Evolutionary conservation across 371 early-diverging fungal species (phyloP), one percentile per base, ranked within the genome.

Genomic region (Zychaea mexicana): DNA sequence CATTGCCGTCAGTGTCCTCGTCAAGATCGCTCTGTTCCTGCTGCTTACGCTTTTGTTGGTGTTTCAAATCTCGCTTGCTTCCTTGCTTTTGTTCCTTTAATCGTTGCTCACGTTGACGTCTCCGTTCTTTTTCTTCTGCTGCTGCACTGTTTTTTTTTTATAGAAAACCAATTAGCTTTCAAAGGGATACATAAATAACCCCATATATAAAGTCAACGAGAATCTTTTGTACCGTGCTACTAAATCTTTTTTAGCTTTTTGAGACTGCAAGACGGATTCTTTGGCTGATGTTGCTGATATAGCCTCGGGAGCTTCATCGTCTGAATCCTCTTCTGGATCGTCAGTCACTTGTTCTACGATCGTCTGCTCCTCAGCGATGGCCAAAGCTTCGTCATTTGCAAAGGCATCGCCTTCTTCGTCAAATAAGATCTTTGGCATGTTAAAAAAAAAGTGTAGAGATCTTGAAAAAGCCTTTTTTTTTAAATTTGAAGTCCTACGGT

Each of bases 291-390:
- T 61, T 21, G 76, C 70, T 0, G 81, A 78, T 17, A 83, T 67
- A 49, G 76, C 77, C 57, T 80, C 81, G 32, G 83, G 83, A 30
- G 83, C 83, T 32, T 76, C 81, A 60, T 80, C 81, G 52, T 68
- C 65, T 15, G 68, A 67, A 10, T 66, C 61, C 38, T 56, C 30
- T 31, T 64, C 63, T 13, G 55, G 21, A 36, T 9, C 28, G 31
- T 55, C 15, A 8, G 17, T 30, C 10, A 31, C 33, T 4, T 17
- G 0, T 7, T 21, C 3, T 7, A 31, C 30, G n/a, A 17, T 31
- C 17, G 13, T 17, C 7, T 31, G 19, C 12, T 52, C 19, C 5
- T 59, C 26, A 0, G 45, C 60, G 21, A 60, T 36, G 24, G 52
- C 61, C 13, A 54, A 33, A 15, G 66, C 55, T 24, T 62, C 59